Conservation (phyloP, 2,329 filamentous ascomycete genomes). For the Teratosphaeria viscida region DNA sequence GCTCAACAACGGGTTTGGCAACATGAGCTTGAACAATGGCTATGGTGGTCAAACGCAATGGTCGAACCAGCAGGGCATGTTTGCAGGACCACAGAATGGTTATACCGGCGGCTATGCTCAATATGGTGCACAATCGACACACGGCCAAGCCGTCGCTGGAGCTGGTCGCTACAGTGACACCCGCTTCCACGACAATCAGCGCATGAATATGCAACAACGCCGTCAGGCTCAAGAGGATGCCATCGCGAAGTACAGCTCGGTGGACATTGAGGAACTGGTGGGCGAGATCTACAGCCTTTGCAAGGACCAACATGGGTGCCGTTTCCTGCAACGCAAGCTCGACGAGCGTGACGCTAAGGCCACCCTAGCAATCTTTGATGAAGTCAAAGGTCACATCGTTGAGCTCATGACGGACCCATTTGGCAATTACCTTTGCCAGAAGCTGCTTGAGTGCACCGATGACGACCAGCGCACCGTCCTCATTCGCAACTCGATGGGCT, state of each 20-base stretch:
- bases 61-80: conserved; percentile 10
- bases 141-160: conserved; percentile 27
- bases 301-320: conserved; percentile 96
- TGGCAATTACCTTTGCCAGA: conserved; percentile 98
- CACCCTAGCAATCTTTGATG: conserved; percentile 84
- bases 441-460: conserved; percentile 88
- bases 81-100: conserved; percentile 5
- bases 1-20: conserved; percentile 58
- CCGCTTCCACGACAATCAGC: conserved; percentile 49
- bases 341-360: conserved; percentile 78
- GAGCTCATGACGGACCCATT: conserved; percentile 99
- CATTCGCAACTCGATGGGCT: conserved; percentile 77
- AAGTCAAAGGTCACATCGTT: conserved; percentile 86
- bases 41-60: conserved; percentile 25
- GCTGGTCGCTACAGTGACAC: conserved; percentile 50
- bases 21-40: conserved; percentile 45
- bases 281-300: conserved; percentile 83
- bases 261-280: conserved; percentile 66
- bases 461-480: conserved; percentile 89
- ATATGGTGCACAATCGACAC: conserved; percentile 44
- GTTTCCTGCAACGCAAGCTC: conserved; percentile 92
- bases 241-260: conserved; percentile 66
- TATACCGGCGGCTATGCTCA: conserved; percentile 41
- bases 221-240: conserved; percentile 65
- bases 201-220: conserved; percentile 64